Conservation (phyloP, 306 rosid species). For the Fragaria iinumae region DNA sequence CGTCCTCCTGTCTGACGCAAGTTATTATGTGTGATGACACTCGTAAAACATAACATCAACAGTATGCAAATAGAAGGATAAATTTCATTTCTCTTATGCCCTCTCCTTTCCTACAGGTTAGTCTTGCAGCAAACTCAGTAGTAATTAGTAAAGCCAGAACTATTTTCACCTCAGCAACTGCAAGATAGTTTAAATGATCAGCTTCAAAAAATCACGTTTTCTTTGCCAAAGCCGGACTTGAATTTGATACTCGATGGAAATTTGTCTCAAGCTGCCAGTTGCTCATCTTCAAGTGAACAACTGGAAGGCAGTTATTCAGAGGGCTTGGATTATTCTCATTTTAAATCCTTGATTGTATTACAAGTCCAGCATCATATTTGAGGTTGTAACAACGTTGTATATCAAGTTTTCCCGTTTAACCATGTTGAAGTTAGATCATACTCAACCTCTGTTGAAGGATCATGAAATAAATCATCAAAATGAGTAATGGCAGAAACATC, state of each 20-base stretch:
- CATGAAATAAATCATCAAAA: too few relatives aligned
- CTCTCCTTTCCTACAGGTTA: constrained; percentile 24
- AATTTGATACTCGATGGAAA: constrained; percentile 24
- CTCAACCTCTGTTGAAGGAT: too few relatives aligned
- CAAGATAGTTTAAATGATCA: constrained; percentile 31
- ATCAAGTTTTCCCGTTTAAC: background rate
- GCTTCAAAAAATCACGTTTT: constrained; percentile 28
- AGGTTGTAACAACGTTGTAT: background rate
- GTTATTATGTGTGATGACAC: too few relatives aligned
- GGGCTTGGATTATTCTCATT: background rate
- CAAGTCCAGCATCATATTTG: background rate
- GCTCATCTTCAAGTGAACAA: constrained; percentile 5
- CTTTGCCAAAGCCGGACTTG: constrained; percentile 18
- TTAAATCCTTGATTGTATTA: background rate
- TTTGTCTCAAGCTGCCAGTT: constrained; percentile 11
- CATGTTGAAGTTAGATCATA: background rate
- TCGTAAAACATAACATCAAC: background rate
- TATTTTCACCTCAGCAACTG: constrained; percentile 30
- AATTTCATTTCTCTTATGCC: background rate
- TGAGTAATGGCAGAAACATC: too few relatives aligned
- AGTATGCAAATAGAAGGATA: background rate
- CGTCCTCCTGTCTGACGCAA: too few relatives aligned
- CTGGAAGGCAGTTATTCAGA: constrained; percentile 14
- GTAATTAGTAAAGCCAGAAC: constrained; percentile 28
- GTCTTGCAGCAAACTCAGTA: constrained; percentile 34